Base-by-base conservation (phyloP, 1,139 yeast genomes). In the Sugiyamaella pinicola region DNA sequence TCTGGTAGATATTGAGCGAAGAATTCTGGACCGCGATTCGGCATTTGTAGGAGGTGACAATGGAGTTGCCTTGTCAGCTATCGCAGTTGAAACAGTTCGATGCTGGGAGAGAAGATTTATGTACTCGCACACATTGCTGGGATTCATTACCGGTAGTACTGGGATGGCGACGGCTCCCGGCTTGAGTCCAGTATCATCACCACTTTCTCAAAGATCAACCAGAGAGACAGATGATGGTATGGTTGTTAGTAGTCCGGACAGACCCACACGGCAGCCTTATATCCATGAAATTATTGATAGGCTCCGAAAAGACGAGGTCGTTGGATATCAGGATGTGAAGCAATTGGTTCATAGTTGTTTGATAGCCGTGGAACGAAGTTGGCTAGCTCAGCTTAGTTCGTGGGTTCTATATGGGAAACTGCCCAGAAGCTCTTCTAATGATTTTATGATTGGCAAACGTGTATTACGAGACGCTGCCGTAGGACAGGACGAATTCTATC, bases 361-460 rank as follows among this genome's bases (percentile, higher is more conserved):
- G 17, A 26, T 55, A n/a, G 60, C 59, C 4, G 64, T 62, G 10
- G 61, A 62, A 29, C 51, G 52, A 17, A 57, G 58, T 12, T 65
- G 68, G 68, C 51, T 63, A 26, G 58, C 54, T 12, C 60, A 60
- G 46, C 52, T 63, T 12, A 44, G 60, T 34, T 54, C 63, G 13
- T 65, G 68, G 69, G 54, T 62, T 7, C 47, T 63, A n/a, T 65
- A 65, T 47, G 69, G 69, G 5, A 41, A 61, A 35, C 47, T 58
- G 17, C 55, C 60, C 4, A 18, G 49, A 2, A 37, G 52, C 24
- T n/a, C 57, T 49, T 47, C 40, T 37, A 15, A 42, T 37, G 54
- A 57, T 33, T 61, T 61, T 45, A 58, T 59, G 61, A 55, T 61
- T 46, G 55, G 37, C 15, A 21, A 35, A 28, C 26, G 21, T 17